phyloP scores from a whole-genome alignment of 1,139 yeast species.

The Meyerozyma smithsonii region DNA sequence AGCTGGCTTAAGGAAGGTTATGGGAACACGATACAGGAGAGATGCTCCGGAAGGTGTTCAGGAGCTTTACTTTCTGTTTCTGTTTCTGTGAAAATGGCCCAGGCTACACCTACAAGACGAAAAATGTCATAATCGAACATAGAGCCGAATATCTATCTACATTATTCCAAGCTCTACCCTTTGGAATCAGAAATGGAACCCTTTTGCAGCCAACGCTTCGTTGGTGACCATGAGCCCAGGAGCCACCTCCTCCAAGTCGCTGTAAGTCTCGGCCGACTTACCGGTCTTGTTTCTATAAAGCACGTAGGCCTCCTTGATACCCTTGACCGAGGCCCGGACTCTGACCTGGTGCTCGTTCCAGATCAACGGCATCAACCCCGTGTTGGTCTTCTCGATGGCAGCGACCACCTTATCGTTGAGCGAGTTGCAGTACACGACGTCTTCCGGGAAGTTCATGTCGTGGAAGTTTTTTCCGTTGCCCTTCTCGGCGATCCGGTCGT shows the following conservation, averaged over 20 bases:
- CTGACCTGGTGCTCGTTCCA: slow-evolving; percentile 34
- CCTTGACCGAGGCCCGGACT: slow-evolving; percentile 28
- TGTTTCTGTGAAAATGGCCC: too few species aligned
- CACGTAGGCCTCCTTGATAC: slow-evolving; percentile 33
- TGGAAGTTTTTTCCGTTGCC: slow-evolving; percentile 44
- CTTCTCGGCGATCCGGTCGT: slow-evolving; percentile 22
- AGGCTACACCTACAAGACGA: background rate
- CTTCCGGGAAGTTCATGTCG: slow-evolving; percentile 42
- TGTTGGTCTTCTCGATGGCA: slow-evolving; percentile 18
- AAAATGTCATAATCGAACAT: background rate
- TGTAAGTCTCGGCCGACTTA: slow-evolving; percentile 22
- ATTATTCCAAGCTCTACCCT: background rate
- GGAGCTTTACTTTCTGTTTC: too few species aligned
- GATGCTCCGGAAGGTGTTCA: too few species aligned
- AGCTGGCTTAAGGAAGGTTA: too few species aligned
- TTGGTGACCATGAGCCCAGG: background rate
- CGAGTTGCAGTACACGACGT: slow-evolving; percentile 39
- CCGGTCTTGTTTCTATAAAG: slow-evolving; percentile 26
- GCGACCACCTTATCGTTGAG: slow-evolving; percentile 34
- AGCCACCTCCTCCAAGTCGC: slow-evolving; percentile 23
- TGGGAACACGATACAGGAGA: too few species aligned
- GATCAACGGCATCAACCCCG: slow-evolving; percentile 31
- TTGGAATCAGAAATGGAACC: background rate
- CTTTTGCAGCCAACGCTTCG: background rate
- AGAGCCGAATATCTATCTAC: background rate